phyloP scores from a whole-genome alignment of 2,329 filamentous ascomycete genomes.

The Pyrenochaeta sp. region DNA sequence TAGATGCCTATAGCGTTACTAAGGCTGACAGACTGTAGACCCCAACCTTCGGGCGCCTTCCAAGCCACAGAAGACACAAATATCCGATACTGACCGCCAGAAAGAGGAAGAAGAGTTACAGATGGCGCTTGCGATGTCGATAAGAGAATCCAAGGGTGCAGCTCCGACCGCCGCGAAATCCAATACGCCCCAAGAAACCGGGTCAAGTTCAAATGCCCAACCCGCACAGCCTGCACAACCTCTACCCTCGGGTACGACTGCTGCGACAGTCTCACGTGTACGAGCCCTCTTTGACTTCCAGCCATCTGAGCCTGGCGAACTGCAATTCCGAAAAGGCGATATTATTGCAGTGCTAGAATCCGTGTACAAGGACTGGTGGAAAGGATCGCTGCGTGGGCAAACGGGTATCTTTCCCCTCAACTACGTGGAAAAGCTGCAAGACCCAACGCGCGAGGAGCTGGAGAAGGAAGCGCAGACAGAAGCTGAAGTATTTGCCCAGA shows the following conservation, averaged over 20 bases:
- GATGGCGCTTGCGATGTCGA: conserved; percentile 90
- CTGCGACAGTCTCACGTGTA: conserved; percentile 93
- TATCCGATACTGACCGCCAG: conserved; percentile 87
- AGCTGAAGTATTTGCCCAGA: conserved; percentile 77
- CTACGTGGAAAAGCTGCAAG: conserved; percentile 96
- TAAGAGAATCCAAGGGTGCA: conserved; percentile 78
- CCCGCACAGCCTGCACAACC: conserved; percentile 61
- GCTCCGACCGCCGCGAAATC: conserved; percentile 52
- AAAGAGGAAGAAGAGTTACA: conserved; percentile 98
- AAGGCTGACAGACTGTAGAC: conserved; percentile 63
- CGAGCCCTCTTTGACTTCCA: conserved; percentile 94
- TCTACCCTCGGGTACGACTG: conserved; percentile 84
- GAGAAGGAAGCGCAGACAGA: conserved; percentile 98
- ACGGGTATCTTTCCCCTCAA: conserved; percentile 98
- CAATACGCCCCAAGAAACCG: conserved; percentile 50
- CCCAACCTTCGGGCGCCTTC: conserved; percentile 90
- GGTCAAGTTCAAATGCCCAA: conserved; percentile 25
- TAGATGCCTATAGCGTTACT: background rate
- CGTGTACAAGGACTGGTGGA: conserved; percentile 99
- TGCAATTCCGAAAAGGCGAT: conserved; percentile 96
- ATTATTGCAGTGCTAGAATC: conserved; percentile 97
- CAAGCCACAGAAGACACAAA: conserved; percentile 89
- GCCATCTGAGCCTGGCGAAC: conserved; percentile 90
- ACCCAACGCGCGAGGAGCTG: conserved; percentile 92
- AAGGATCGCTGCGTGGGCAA: conserved; percentile 90